Evolutionary conservation across 495 filamentous ascomycete genomes (phyloP).

Genomic region (Penicillium soppii): DNA sequence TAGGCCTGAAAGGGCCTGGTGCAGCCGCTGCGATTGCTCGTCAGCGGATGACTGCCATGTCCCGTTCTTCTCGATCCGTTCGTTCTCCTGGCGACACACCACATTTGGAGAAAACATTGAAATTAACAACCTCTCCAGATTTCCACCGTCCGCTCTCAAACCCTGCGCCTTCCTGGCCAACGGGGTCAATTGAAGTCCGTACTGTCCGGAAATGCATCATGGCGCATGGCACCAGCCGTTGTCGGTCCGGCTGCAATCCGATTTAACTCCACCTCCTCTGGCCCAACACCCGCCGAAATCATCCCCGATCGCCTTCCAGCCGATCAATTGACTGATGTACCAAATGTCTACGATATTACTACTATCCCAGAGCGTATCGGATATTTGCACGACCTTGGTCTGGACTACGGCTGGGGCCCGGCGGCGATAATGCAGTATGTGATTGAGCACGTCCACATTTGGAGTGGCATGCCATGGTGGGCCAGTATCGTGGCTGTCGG

Average conservation of each 20-base stretch:
- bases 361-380: slow-evolving; percentile 71
- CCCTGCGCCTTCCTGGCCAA: slow-evolving; percentile 21
- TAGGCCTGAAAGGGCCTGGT: slow-evolving; percentile 34
- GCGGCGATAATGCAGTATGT: slow-evolving; percentile 66
- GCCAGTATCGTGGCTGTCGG: slow-evolving; percentile 64
- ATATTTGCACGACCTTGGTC: slow-evolving; percentile 75
- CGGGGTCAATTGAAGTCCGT: slow-evolving; percentile 22
- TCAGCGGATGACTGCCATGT: slow-evolving; percentile 32
- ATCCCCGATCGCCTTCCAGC: slow-evolving; percentile 9
- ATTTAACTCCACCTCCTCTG: slow-evolving; percentile 47
- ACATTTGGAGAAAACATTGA: slow-evolving; percentile 4
- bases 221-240: slow-evolving; percentile 23
- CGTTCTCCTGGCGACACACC: slow-evolving; percentile 12
- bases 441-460: slow-evolving; percentile 81
- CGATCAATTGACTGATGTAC: slow-evolving; percentile 6
- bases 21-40: slow-evolving; percentile 30
- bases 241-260: slow-evolving; percentile 30
- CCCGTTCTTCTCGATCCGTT: slow-evolving; percentile 41
- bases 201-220: slow-evolving; percentile 23
- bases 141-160: slow-evolving; percentile 36
- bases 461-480: slow-evolving; percentile 76
- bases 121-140: slow-evolving; percentile 33
- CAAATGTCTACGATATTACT: slow-evolving; percentile 37
- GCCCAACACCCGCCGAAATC: slow-evolving; percentile 18
- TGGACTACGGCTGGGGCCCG: slow-evolving; percentile 83